Percentiles rank a stretch among this genome's conserved stretches.
Evolutionary conservation across 2,329 filamentous ascomycete species (phyloP).

Genomic region (Tolypocladium album): DNA sequence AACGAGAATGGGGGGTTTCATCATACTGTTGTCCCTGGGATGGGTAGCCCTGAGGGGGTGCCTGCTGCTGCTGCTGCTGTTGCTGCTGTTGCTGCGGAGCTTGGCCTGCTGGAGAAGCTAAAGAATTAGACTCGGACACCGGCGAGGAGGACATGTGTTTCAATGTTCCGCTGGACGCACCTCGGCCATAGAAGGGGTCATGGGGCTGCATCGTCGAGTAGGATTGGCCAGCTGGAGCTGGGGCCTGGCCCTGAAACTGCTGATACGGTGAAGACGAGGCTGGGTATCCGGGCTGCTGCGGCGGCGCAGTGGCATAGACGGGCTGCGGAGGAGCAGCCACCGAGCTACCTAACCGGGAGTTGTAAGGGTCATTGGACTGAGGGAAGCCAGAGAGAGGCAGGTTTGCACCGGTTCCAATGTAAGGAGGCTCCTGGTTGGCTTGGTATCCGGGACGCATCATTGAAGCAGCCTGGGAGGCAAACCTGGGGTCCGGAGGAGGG

Average conservation of each 20-base stretch:
- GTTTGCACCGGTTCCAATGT: slow-evolving; percentile 26
- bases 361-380: slow-evolving; percentile 18
- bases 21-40: slow-evolving; percentile 42
- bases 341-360: slow-evolving; percentile 16
- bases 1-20: slow-evolving; percentile 28
- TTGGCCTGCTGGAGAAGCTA: slow-evolving; percentile 42
- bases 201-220: slow-evolving; percentile 33
- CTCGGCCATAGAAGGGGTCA: slow-evolving; percentile 48
- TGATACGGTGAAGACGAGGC: slow-evolving; percentile 18
- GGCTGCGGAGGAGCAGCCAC: slow-evolving; percentile 19
- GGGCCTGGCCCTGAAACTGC: slow-evolving; percentile 22
- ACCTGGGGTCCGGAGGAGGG: slow-evolving; percentile 22
- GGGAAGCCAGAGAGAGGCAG: slow-evolving; percentile 15
- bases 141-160: slow-evolving; percentile 5
- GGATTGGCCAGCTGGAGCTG: slow-evolving; percentile 16
- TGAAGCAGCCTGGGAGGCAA: slow-evolving; percentile 15
- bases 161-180: slow-evolving; percentile 37
- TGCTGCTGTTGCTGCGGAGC: slow-evolving; percentile 11
- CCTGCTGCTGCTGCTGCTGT: slow-evolving; percentile 10
- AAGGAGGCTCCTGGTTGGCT: slow-evolving; percentile 18
- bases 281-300: slow-evolving; percentile 20
- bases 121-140: slow-evolving; percentile 29
- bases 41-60: slow-evolving; percentile 22
- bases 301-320: slow-evolving; percentile 20
- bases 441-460: slow-evolving; percentile 21